phyloP scores from a whole-genome alignment of 768 basidiomycete species.

The Agaricus blazei region DNA sequence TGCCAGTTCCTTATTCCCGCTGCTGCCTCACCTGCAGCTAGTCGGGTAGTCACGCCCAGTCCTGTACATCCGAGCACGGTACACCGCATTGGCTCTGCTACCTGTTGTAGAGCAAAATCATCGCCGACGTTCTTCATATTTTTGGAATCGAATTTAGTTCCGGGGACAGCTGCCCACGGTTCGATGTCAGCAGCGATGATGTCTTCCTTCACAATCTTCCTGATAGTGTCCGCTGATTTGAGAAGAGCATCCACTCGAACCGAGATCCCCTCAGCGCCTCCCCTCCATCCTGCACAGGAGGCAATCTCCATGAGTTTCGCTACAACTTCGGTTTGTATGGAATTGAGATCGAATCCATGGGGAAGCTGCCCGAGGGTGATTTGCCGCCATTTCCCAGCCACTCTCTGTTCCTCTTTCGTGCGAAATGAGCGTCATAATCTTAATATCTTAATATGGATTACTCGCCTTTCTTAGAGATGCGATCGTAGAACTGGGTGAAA shows the following conservation, averaged over 20 bases:
- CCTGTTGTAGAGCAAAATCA: background rate
- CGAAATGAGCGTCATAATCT: background rate
- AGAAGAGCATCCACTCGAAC: background rate
- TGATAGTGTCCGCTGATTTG: background rate
- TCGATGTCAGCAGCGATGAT: background rate
- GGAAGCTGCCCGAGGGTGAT: slow-evolving; percentile 25
- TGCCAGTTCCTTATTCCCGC: background rate
- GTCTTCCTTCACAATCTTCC: background rate
- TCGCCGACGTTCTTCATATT: background rate
- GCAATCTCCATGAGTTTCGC: background rate
- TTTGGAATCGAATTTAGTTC: background rate
- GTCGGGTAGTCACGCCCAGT: background rate
- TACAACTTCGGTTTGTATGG: background rate
- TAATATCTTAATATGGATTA: background rate
- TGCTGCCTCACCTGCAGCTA: no score
- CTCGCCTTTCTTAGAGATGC: background rate
- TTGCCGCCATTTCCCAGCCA: slow-evolving; percentile 46
- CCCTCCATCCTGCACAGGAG: background rate
- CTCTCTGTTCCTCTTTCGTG: slow-evolving; percentile 11
- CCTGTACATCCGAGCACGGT: slow-evolving; percentile 1
- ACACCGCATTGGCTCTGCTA: background rate
- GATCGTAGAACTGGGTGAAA: slow-evolving; percentile 21
- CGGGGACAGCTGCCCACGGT: background rate
- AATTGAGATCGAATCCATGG: background rate
- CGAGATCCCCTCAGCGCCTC: background rate